Evolutionary conservation across 1,284 basidiomycete species (phyloP), one percentile per base, ranked within the genome.

Genomic region (Tylopilus sp.): DNA sequence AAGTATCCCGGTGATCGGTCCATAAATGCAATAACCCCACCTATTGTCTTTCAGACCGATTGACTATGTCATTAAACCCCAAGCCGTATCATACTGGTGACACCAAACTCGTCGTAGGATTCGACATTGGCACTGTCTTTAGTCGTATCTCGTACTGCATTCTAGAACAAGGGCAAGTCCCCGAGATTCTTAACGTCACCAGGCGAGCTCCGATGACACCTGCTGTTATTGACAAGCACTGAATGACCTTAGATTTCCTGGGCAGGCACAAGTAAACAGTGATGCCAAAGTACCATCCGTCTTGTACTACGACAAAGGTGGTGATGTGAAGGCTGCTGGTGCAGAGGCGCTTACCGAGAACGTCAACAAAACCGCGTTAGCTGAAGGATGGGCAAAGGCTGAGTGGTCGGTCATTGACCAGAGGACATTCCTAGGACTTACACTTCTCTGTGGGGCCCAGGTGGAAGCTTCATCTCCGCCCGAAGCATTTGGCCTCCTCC

Each of bases 391-490:
- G 53, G 34, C 23, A 3, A 54, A 25, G 23, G 53, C 31, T 13
- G 53, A 54, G 34, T 54, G 33, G 53, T 54, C 13, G 16, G 53
- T 25, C 33, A 31, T 34, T 14, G 3, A 34, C 33, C 4, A 48
- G 16, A 5, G 23, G 45, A n/a, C n/a, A 48, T n/a, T n/a, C 14
- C 10, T n/a, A 34, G 23, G 13, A 33, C 23, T 25, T 5, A 19
- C 29, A 53, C 52, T 34, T 8, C 10, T 21, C 14, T 29, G 21
- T 9, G 34, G n/a, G n/a, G n/a, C 16, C 45, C 52, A 63, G 62
- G 39, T 63, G 62, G 62, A 63, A 63, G 23, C 52, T 63, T 29
- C 62, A 55, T 19, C 52, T 63, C 9, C 17, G 62, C 33, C 62
- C 62, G 13, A 25, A 42, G 17, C 25, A 63, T 29, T 13, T 42